A percentile compares a stretch with the other conserved stretches of the same genome.
Conservation (phyloP, 1,139 yeast genomes). For the Yamadazyma pseudoaaseri region DNA sequence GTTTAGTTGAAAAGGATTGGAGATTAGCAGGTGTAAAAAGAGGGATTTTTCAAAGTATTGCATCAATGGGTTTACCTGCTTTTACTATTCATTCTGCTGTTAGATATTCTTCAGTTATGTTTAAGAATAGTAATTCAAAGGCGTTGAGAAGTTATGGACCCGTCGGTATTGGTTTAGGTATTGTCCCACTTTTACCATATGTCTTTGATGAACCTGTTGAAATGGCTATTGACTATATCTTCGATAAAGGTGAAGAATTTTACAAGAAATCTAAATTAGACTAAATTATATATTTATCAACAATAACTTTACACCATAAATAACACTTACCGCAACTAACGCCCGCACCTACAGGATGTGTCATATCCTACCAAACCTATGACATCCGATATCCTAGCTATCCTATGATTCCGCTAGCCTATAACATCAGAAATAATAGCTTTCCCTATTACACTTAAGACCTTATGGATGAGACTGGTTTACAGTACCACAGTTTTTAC, state of each 20-base stretch:
- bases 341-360: too few species aligned
- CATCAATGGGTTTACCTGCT: constrained; percentile 87
- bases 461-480: constrained; percentile 48
- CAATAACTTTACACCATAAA: too few species aligned
- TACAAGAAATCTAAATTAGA: constrained; percentile 17
- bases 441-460: not conserved
- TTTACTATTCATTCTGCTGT: constrained; percentile 82
- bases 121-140: constrained; percentile 43
- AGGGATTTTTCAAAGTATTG: constrained; percentile 76
- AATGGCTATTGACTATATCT: constrained; percentile 59
- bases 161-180: constrained; percentile 70
- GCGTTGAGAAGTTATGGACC: constrained; percentile 66
- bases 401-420: not conserved
- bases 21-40: constrained; percentile 62
- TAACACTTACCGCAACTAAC: too few species aligned
- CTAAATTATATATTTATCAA: not conserved
- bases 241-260: constrained; percentile 54
- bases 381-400: not conserved
- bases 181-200: constrained; percentile 78
- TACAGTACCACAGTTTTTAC: constrained; percentile 70
- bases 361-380: too few species aligned
- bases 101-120: constrained; percentile 60
- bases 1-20: constrained; percentile 58
- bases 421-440: not conserved
- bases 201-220: constrained; percentile 84